Conservation (phyloP, 225 moss, liverwort and hornwort species). For the Marchantia polymorpha region DNA sequence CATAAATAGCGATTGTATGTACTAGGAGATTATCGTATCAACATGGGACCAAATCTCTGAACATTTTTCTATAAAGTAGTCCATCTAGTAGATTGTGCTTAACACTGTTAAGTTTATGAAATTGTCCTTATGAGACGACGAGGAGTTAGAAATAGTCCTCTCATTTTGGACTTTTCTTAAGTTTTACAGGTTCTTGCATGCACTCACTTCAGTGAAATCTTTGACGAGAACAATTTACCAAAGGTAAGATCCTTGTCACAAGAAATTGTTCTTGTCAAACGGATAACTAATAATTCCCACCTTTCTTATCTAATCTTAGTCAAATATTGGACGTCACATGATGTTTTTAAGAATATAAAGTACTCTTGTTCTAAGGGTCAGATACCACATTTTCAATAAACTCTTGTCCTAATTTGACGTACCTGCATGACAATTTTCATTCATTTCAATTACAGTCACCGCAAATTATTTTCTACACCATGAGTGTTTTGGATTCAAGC, state of each 20-base stretch:
- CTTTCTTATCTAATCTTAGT: neutral
- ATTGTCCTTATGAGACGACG: no score
- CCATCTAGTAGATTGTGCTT: no score
- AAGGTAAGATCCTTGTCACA: slow-evolving; percentile 48
- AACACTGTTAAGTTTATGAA: no score
- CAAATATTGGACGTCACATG: slow-evolving; percentile 55
- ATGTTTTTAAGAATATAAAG: slow-evolving; percentile 42
- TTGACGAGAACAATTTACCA: slow-evolving; percentile 55
- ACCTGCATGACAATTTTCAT: no score
- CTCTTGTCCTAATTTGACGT: no score
- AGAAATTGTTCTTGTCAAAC: neutral
- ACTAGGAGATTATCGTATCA: no score
- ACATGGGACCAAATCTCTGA: no score
- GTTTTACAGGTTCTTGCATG: slow-evolving; percentile 65
- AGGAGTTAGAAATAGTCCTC: no score
- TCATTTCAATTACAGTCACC: slow-evolving; percentile 46
- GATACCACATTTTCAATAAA: no score
- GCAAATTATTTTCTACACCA: slow-evolving; percentile 65
- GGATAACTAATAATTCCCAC: neutral
- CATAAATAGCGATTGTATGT: no score
- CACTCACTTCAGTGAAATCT: slow-evolving; percentile 84
- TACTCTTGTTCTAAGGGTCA: no score
- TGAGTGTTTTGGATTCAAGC: slow-evolving; percentile 72
- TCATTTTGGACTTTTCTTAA: neutral
- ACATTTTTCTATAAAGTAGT: no score